A percentile compares a stretch with the other conserved stretches of the same genome.
phyloP scores from a whole-genome alignment of 148 eudicot species.

The Beta vulgaris region DNA sequence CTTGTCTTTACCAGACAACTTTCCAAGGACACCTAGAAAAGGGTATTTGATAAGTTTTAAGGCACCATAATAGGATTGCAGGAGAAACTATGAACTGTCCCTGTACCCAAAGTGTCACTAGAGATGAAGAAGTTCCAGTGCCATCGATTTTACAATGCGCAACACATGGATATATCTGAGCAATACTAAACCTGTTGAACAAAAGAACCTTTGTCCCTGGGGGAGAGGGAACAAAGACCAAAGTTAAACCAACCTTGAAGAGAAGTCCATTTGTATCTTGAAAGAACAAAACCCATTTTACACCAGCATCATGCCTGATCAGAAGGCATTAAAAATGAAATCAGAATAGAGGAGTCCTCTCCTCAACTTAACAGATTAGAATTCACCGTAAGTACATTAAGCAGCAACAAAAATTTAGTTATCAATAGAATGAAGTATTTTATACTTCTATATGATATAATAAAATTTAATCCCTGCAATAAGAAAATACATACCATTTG shows the following conservation, averaged over 20 bases:
- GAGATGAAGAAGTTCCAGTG: neutral
- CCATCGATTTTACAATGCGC: neutral
- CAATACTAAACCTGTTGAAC: neutral
- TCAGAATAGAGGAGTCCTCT: neutral
- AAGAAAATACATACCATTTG: constrained; percentile 48
- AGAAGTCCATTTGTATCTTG: constrained; percentile 99
- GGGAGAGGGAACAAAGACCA: constrained; percentile 4
- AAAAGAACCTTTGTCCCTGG: neutral
- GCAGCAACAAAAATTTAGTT: too few species aligned
- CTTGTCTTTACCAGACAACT: neutral
- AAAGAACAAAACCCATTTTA: constrained; percentile 89
- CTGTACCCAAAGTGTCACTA: neutral
- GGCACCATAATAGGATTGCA: neutral
- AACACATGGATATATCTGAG: neutral
- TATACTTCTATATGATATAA: neutral
- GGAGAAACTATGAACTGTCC: neutral
- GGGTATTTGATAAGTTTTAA: neutral
- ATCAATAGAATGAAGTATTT: neutral
- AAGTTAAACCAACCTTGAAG: constrained; percentile 64
- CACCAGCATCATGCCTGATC: constrained; percentile 81
- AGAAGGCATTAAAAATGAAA: constrained; percentile 14
- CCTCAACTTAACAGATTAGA: neutral
- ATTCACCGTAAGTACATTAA: neutral
- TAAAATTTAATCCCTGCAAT: neutral
- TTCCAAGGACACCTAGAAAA: neutral